Percentiles rank a stretch among this genome's conserved stretches.
Evolutionary conservation across 768 basidiomycete species (phyloP).

Genomic region (Coprinopsis marcescibilis): DNA sequence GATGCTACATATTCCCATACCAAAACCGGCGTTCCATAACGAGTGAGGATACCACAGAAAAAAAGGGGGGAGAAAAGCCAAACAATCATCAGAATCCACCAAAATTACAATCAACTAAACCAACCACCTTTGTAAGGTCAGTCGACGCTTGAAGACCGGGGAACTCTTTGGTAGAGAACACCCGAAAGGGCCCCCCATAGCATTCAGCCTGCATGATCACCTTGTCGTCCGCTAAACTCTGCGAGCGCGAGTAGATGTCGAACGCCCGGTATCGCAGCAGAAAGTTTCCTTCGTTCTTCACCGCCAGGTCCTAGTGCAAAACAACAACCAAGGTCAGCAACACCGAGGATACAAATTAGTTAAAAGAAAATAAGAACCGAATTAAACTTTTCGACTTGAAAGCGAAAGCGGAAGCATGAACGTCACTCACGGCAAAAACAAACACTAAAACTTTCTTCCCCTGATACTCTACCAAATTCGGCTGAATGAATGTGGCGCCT

Average conservation of each 20-base stretch:
- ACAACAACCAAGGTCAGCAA: background rate
- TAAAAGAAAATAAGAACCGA: too few relatives aligned
- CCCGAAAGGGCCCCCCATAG: constrained; percentile 56
- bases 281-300: constrained; percentile 62
- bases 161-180: constrained; percentile 70
- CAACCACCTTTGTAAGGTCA: constrained; percentile 60
- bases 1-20: constrained; percentile 29
- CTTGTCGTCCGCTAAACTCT: constrained; percentile 1
- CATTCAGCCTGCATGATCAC: constrained; percentile 55
- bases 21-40: background rate
- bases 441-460: constrained; percentile 56
- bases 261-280: constrained; percentile 62
- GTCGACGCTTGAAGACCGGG: constrained; percentile 64
- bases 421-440: constrained; percentile 51
- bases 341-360: too few relatives aligned
- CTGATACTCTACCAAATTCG: constrained; percentile 46
- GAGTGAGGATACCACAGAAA: too few relatives aligned
- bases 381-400: background rate
- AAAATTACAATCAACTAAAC: too few relatives aligned
- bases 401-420: background rate
- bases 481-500: constrained; percentile 58
- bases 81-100: too few relatives aligned
- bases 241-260: constrained; percentile 42
- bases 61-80: too few relatives aligned
- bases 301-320: constrained; percentile 55